These are phyloP conservation scores for Pestalotiopsis sp. DNA, from an alignment of 2,329 filamentous ascomycete genomes.

Conservation along the genomic window DNA sequence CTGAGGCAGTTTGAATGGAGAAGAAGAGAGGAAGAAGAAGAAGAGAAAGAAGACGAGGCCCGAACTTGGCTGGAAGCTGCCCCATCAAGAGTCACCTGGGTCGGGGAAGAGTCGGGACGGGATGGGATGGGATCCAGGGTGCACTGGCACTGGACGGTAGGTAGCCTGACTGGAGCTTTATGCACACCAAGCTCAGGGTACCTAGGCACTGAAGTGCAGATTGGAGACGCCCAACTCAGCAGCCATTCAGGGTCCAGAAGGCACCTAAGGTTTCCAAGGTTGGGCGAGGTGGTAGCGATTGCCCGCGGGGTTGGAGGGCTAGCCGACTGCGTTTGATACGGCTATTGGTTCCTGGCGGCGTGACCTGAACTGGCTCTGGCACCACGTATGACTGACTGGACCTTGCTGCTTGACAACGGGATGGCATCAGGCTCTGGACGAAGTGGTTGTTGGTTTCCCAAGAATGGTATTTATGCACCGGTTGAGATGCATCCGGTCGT, in stretches of 20 bases:
- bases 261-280: neutral
- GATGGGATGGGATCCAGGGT: neutral
- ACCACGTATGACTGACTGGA: neutral
- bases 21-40: neutral
- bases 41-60: neutral
- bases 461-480: no score
- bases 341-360: neutral
- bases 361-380: neutral
- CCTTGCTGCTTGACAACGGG: neutral
- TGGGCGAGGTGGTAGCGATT: neutral
- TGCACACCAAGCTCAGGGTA: neutral
- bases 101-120: constrained; percentile 2
- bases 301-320: neutral
- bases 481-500: no score
- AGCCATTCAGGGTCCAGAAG: neutral
- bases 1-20: neutral
- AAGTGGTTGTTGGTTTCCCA: no score
- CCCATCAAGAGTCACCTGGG: neutral
- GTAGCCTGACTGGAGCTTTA: neutral
- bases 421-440: no score
- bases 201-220: neutral
- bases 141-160: neutral
- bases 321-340: neutral
- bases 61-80: neutral
- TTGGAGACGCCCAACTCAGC: neutral